Evolutionary conservation across 1,139 yeast genomes (phyloP), one percentile per base, ranked within the genome.

Genomic region (Candida gigantensis): DNA sequence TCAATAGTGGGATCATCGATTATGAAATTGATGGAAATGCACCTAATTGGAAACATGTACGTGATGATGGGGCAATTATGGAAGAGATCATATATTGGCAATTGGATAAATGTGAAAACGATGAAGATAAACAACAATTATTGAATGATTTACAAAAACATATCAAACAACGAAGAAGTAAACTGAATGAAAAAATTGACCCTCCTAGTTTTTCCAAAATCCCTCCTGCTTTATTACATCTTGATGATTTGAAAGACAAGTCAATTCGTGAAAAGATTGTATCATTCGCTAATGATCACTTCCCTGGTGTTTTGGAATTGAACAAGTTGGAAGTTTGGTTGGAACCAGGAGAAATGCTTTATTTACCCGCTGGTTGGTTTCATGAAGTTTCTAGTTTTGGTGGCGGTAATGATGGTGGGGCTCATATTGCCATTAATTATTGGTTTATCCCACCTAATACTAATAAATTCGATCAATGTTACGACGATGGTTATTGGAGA

Each of bases 321-420:
- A 61, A 64, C 17, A 62, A 69, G 39, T 49, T 67, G 27, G 61
- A 67, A 8, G 78, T 79, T 3, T 65, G 74, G 58, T 48, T 83
- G 19, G 54, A 68, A 12, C 79, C 82, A 0, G 88, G 88, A 0
- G 80, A 82, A 32, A 77, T 81, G 81, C 56, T 84, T 23, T 84
- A 77, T 49, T 55, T 84, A 16, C 92, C 92, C 1, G 74, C 85
- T 1, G 88, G 90, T 1, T 84, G 90, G 90, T 84, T 84, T 52
- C 92, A 84, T 53, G 92, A 84, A 54, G 92, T 84, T 1, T 74
- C 84, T 18, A 80, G 87, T n/a, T 80, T 67, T 53, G 81, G 83
- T 1, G 50, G 39, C 4, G 34, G 42, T 10, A 30, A 32, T 13
- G 35, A 36, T 19, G 51, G 52, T 10, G 55, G 59, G 17, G 61